These are phyloP conservation scores for Mycena capillaripes DNA, from an alignment of 768 basidiomycete genomes.

Conservation along the genomic window DNA sequence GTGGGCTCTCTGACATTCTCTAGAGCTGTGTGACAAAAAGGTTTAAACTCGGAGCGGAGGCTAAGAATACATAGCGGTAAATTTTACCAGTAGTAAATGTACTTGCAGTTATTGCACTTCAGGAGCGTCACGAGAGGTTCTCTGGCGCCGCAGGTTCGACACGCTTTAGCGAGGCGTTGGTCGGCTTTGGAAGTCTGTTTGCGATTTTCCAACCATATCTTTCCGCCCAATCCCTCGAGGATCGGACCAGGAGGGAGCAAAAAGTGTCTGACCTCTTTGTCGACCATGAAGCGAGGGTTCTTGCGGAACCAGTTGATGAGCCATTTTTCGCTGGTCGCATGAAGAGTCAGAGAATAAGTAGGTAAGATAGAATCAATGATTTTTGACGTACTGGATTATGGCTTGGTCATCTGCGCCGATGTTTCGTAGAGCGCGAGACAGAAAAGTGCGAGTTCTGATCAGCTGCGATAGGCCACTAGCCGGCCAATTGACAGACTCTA, in stretches of 20 bases:
- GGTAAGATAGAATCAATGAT: too few relatives aligned
- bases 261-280: background rate
- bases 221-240: constrained; percentile 35
- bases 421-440: constrained; percentile 27
- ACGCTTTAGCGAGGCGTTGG: constrained; percentile 32
- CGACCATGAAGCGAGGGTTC: constrained; percentile 27
- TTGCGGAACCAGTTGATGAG: constrained; percentile 39
- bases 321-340: constrained; percentile 27
- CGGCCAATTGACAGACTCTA: background rate
- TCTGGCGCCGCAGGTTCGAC: constrained; percentile 34
- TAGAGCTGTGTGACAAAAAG: background rate
- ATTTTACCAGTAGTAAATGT: constrained; percentile 43
- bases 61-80: too few relatives aligned
- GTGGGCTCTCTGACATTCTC: background rate
- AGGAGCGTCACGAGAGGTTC: constrained; percentile 37
- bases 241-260: constrained; percentile 33
- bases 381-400: constrained; percentile 30
- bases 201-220: constrained; percentile 35
- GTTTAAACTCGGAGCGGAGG: constrained; percentile 35
- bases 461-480: background rate
- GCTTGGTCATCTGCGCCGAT: constrained; percentile 29
- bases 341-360: background rate
- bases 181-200: constrained; percentile 32
- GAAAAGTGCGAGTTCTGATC: background rate
- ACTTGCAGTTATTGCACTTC: constrained; percentile 38